Evolutionary conservation across 2,329 filamentous ascomycete genomes (phyloP), one percentile per base, ranked within the genome.

Genomic region (Colletotrichum agaves): DNA sequence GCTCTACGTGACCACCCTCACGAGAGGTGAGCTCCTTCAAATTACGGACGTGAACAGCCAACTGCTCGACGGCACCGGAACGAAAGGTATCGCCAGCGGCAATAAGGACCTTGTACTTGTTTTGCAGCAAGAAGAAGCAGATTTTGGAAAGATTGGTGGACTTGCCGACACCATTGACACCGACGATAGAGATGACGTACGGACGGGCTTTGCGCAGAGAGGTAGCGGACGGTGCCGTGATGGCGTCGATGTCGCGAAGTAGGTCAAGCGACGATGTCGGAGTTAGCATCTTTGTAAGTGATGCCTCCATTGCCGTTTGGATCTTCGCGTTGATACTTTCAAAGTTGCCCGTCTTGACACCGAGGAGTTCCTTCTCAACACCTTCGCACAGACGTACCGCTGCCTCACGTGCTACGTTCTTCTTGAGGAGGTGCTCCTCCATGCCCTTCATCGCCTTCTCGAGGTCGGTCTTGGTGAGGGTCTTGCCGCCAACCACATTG

Each of bases 131-230:
- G 83, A 99, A 99, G 82, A 96, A 99, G 79, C 94, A 97, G 72
- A 99, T 97, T 80, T 99, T 99, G 79, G 93, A 95, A 41, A 99
- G 85, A 77, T 98, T 98, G 59, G 96, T 99, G 15, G 94, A 98
- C 82, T 99, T 99, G 76, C 96, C 96, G 41, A 99, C 96, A 61
- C 96, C 96, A 78, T 99, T 99, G 77, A 99, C 96, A 70, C 96
- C 96, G 47, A 99, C 96, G 69, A 99, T 97, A 64, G 94, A 98
- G 77, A 99, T 97, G 74, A 98, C 95, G 77, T 98, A 99, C 47
- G 96, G 96, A 4, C 96, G 91, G 19, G 87, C 80, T 67, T 86
- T 85, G 72, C 87, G 83, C 69, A 90, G 84, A 33, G 89, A 90
- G 3, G 89, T 87, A 21, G 82, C 84, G 0, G 90, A 82, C 1